A percentile compares a stretch with the other conserved stretches of the same genome.
Evolutionary conservation across 495 filamentous ascomycete genomes (phyloP).

Genomic region (Aspergillus nanangensis): DNA sequence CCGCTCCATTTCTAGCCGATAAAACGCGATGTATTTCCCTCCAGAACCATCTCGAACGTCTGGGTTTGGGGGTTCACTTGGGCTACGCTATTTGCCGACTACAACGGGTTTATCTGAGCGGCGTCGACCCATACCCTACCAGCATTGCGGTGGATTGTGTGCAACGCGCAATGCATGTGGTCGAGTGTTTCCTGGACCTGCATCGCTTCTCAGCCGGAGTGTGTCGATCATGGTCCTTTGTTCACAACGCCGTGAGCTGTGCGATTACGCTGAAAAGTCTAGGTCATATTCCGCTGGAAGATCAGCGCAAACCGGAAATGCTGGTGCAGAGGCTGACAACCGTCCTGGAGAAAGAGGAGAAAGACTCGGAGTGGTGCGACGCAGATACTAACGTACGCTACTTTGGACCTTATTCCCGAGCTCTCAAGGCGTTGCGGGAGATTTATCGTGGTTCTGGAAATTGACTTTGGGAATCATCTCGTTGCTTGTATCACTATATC

Average conservation of each 20-base stretch:
- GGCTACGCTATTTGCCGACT: slow-evolving; percentile 18
- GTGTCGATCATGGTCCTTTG: slow-evolving; percentile 20
- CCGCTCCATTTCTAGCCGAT: slow-evolving; percentile 39
- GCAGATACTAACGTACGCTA: slow-evolving; percentile 19
- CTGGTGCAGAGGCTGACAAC: slow-evolving; percentile 9
- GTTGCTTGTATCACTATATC: no score
- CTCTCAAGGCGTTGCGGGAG: slow-evolving; percentile 17
- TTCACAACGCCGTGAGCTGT: slow-evolving; percentile 21
- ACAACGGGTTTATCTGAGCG: slow-evolving; percentile 6
- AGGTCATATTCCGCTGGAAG: not conserved
- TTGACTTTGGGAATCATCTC: no score
- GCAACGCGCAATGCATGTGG: slow-evolving; percentile 5
- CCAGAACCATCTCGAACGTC: slow-evolving; percentile 45
- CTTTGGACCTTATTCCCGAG: slow-evolving; percentile 21
- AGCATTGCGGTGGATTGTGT: not conserved
- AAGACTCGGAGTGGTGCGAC: slow-evolving; percentile 18
- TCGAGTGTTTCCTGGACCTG: slow-evolving; percentile 18
- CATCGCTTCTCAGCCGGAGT: slow-evolving; percentile 13
- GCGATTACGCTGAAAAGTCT: slow-evolving; percentile 15
- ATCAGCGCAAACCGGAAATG: not conserved
- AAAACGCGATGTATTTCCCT: slow-evolving; percentile 31
- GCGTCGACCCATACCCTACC: not conserved
- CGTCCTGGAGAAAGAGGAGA: slow-evolving; percentile 16
- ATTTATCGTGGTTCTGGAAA: no score
- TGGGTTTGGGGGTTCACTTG: slow-evolving; percentile 29